Base-by-base conservation (phyloP, 371 early-diverging fungal genomes). In the Funneliformis caledonium region DNA sequence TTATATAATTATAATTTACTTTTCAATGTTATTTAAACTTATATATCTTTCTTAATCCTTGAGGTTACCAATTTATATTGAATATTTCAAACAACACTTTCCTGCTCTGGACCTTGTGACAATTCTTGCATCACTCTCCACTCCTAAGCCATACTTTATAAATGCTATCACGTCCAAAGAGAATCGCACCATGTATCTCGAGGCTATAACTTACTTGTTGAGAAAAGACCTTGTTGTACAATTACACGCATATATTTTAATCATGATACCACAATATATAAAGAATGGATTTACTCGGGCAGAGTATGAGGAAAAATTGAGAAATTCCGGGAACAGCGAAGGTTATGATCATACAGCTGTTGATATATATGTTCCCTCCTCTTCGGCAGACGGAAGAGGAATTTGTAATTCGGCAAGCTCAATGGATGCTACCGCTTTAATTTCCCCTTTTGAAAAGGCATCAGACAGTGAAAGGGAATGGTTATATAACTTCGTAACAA, bases 131-230 rank as follows among this genome's bases (percentile, higher is more conserved):
- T 88, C 88, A 78, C 85, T 97, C 61, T 90, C 92, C 2, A 87
- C 89, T 64, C 94, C 95, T 5, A 89, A 92, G 76, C 94, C 96
- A 6, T 92, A 91, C 43, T 85, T 33, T 19, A 50, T 56, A 12
- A 59, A 10, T 75, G 82, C 91, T 50, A 89, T 92, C 69, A 92
- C 91, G 60, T 85, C 87, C 64, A 92, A 90, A 78, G 96, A 94
- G 37, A 81, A 87, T 9, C 88, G 90, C 11, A 89, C 91, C 8
- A 84, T 93, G 33, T 96, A 96, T 78, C 83, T 97, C 26, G 96
- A 96, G 80, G 92, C 94, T 26, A 86, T 96, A 65, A 93, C 93
- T 0, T 94, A 90, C 80, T 83, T 97, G 78, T 89, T 97, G 62
- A 89, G 95, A 45, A 91, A 94, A 78, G 91, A 92, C 60, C 73